Evolutionary conservation across 768 basidiomycete species (phyloP), one percentile per base, ranked within the genome.

Genomic region (Omphalotus guepiniiformis): DNA sequence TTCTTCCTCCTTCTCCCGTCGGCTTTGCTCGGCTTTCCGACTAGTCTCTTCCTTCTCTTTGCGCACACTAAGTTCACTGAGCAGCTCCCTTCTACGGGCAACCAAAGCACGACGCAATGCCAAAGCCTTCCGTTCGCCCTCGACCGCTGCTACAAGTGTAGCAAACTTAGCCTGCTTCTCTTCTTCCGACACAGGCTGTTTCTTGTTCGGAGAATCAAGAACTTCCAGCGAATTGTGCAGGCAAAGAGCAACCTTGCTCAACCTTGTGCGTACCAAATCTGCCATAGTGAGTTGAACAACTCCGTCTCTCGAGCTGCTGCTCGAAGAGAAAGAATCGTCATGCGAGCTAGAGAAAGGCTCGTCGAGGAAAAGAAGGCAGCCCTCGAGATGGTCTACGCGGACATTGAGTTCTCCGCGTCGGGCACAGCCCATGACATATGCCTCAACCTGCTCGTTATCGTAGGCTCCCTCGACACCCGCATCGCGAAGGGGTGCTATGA

Each of bases 391-490:
- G 65, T 98, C 92, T 37, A 97, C 81, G 13, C 83, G 82, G 53
- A 96, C 85, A 56, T 70, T 76, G 40, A 97, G 78, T 64, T 96
- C 93, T 30, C 91, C 90, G 6, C 86, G 80, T 39, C 85, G 80
- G 36, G 91, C 90, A 49, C 92, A 91, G 28, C 86, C 84, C 88
- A 96, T 95, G 53, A 98, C 70, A 66, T 95, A 97, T 3, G 88
- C 86, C 67, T 98, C 93, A 53, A 85, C 73, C 61, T 86, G 83
- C 51, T 85, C 82, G n/a, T 81, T 78, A 50, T 86, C 82, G 64
- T 82, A 87, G 32, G 72, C 67, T 3, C 72, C 73, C 29, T 75
- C 69, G 28, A 78, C 59, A 5, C 71, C 76, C 2, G 71, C 70
- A 11, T 78, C 79, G 45, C 75, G 76, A 16, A 91, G 71, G 34